Conservation (phyloP, 1,284 basidiomycete genomes). For the Leccinum subrobustum region DNA sequence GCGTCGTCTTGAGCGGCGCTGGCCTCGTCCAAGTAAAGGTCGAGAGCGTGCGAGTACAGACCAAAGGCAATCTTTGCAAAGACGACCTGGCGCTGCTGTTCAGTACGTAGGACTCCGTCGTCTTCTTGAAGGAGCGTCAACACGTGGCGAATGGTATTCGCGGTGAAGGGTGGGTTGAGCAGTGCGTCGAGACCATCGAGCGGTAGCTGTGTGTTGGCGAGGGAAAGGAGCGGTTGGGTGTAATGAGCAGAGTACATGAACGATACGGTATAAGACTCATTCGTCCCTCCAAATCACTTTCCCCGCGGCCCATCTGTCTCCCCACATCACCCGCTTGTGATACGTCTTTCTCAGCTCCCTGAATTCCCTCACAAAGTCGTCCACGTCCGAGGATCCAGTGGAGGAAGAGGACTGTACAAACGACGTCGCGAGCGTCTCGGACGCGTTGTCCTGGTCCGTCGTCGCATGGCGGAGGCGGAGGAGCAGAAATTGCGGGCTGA, state of each 20-base stretch:
- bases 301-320: constrained; percentile 80
- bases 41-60: constrained; percentile 59
- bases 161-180: constrained; percentile 23
- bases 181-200: constrained; percentile 15
- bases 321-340: constrained; percentile 89
- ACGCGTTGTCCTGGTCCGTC: constrained; percentile 84
- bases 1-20: constrained; percentile 63
- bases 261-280: constrained; percentile 21
- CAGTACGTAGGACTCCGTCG: constrained; percentile 3
- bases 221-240: constrained; percentile 25
- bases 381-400: constrained; percentile 58
- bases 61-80: constrained; percentile 50
- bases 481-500: constrained; percentile 81
- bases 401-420: constrained; percentile 66
- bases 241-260: constrained; percentile 33
- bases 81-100: constrained; percentile 16
- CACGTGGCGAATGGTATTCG: constrained; percentile 16
- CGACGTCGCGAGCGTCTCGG: constrained; percentile 76
- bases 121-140: constrained; percentile 20
- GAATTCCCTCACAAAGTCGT: constrained; percentile 86
- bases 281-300: constrained; percentile 81
- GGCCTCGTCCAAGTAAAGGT: constrained; percentile 59
- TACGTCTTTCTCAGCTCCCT: constrained; percentile 83
- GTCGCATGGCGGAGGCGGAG: constrained; percentile 84
- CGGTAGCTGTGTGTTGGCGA: constrained; percentile 10